Evolutionary conservation across 805 yeast genomes (phyloP).

Genomic region (Candida maris): DNA sequence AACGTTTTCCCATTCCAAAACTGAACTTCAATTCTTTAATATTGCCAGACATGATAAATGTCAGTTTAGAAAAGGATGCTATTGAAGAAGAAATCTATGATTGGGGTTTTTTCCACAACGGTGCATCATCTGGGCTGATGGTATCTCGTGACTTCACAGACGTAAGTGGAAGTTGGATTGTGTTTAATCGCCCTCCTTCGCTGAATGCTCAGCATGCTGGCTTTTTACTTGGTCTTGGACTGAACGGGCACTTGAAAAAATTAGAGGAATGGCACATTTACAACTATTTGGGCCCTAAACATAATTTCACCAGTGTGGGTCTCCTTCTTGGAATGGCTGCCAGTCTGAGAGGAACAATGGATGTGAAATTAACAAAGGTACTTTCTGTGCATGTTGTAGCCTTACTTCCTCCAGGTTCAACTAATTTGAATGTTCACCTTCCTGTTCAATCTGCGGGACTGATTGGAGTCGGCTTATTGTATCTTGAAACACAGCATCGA

Average conservation of each 20-base stretch:
- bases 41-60: slow-evolving; percentile 59
- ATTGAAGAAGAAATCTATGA: slow-evolving; percentile 48
- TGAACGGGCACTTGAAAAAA: slow-evolving; percentile 79
- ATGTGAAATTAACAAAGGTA: slow-evolving; percentile 82
- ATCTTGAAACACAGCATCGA: slow-evolving; percentile 72
- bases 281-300: slow-evolving; percentile 87
- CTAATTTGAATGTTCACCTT: slow-evolving; percentile 77
- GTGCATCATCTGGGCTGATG: slow-evolving; percentile 78
- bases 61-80: slow-evolving; percentile 53
- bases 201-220: slow-evolving; percentile 89
- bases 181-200: slow-evolving; percentile 71
- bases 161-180: slow-evolving; percentile 87
- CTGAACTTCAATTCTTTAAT: slow-evolving; percentile 66
- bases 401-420: slow-evolving; percentile 84
- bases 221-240: slow-evolving; percentile 84
- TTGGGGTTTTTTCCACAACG: slow-evolving; percentile 93
- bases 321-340: slow-evolving; percentile 90
- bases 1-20: slow-evolving; percentile 74
- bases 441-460: slow-evolving; percentile 90
- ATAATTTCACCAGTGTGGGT: slow-evolving; percentile 80
- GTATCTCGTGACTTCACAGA: slow-evolving; percentile 66
- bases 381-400: slow-evolving; percentile 92
- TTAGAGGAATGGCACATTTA: slow-evolving; percentile 97
- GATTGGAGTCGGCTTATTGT: slow-evolving; percentile 84
- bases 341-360: slow-evolving; percentile 77